Conservation (phyloP, 495 filamentous ascomycete genomes). For the Penicillium roqueforti region DNA sequence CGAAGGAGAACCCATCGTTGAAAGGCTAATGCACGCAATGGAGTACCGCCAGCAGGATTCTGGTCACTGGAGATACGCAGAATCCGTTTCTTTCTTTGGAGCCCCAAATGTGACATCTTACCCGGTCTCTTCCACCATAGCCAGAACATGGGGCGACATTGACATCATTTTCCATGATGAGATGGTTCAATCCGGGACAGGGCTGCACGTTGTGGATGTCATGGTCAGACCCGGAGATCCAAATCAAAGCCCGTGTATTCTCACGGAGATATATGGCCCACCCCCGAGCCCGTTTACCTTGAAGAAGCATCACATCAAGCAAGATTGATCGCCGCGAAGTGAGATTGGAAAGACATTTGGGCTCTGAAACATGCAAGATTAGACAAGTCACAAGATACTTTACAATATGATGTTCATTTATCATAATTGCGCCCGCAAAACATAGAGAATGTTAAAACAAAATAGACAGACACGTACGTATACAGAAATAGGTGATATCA, state of each 20-base stretch:
- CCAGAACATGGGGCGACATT: not conserved
- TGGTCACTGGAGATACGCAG: not conserved
- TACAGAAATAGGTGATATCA: not conserved
- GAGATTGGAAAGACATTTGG: not conserved
- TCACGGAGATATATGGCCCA: not conserved
- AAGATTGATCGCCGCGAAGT: not conserved
- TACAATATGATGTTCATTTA: too few species aligned
- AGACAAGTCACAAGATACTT: too few species aligned
- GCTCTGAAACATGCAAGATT: too few species aligned
- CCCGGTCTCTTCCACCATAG: not conserved
- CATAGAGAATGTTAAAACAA: not conserved
- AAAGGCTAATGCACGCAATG: not conserved
- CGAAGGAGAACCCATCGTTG: not conserved
- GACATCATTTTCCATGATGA: not conserved
- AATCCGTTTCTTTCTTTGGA: not conserved
- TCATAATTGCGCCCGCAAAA: too few species aligned
- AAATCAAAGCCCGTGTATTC: not conserved
- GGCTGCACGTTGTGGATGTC: not conserved
- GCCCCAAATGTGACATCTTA: not conserved
- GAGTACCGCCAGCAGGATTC: not conserved
- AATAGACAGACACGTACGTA: not conserved
- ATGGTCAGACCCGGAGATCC: not conserved
- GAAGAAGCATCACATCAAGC: not conserved
- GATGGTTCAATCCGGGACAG: not conserved
- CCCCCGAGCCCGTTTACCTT: not conserved